Base-by-base conservation (phyloP, 2,329 filamentous ascomycete genomes). In the Hypoxylon sp. region DNA sequence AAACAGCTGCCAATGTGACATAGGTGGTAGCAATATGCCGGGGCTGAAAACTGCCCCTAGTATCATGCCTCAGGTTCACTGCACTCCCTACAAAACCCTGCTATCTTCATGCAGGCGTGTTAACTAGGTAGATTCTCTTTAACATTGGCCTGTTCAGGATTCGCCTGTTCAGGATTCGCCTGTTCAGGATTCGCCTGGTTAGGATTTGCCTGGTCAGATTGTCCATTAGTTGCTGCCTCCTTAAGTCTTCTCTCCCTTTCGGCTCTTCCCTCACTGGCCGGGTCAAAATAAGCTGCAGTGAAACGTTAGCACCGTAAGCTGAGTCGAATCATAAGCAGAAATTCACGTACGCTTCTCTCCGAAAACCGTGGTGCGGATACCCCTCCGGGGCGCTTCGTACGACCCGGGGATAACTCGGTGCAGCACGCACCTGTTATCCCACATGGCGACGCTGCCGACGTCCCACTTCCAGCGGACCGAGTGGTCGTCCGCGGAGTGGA, bases 391-490 rank as follows among this genome's bases (percentile, higher is more conserved):
- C 10, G 69, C 75, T 17, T 78, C 74, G 39, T 80, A 82, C 4
- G 70, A 74, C 0, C 79, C 79, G 0, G 79, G 79, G 30, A 81
- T 81, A 10, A 81, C 79, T 4, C 79, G 76, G 55, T 80, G 79
- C 11, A 78, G 39, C 1, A 76, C 76, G 66, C 75, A 75, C 56
- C 75, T 73, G 64, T 84, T 84, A 56, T 85, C 82, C 82, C 82
- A 84, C 72, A 84, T 80, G 1, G 82, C 82, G 4, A 84, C 79
- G 28, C 78, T 80, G 0, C 82, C 82, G 6, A 80, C 79, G 0
- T 76, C 71, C 82, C 83, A 85, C 62, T 82, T 84, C 77, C 81
- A 84, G 2, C 82, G 74, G 5, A 84, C 81, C 22, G 76, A 77
- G 65, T 83, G 81, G 64, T 84, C 83, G 50, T 84, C 81, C 1